A percentile compares a stretch with the other conserved stretches of the same genome.
phyloP scores from a whole-genome alignment of 768 basidiomycete genomes.

The Suillus lakei region DNA sequence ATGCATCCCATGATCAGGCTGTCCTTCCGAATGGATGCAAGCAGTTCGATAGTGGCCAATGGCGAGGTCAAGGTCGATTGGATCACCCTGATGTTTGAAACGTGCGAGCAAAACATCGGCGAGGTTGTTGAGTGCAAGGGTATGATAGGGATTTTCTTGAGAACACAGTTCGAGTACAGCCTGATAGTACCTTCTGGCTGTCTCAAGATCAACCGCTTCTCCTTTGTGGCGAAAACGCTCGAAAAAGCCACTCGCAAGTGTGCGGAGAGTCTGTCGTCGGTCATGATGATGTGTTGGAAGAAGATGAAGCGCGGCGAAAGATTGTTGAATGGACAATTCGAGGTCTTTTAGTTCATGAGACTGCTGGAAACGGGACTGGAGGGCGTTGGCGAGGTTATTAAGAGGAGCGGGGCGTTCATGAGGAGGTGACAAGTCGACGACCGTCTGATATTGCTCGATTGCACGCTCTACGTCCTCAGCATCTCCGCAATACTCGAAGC shows the following conservation, averaged over 20 bases:
- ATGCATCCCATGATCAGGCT: constrained; percentile 18
- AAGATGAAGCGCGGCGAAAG: constrained; percentile 20
- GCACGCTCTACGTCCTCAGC: constrained; percentile 26
- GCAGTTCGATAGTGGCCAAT: constrained; percentile 28
- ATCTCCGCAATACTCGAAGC: constrained; percentile 27
- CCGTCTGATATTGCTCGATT: constrained; percentile 12
- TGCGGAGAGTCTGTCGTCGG: constrained; percentile 21
- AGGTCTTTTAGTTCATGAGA: constrained; percentile 22
- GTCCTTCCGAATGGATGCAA: constrained; percentile 18
- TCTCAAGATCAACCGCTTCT: constrained; percentile 29
- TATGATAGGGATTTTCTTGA: constrained; percentile 18
- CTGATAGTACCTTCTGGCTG: constrained; percentile 29
- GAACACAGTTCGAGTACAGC: constrained; percentile 24
- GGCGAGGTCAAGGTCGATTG: constrained; percentile 34
- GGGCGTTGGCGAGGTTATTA: background rate
- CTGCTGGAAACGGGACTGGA: background rate
- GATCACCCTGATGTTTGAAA: constrained; percentile 26
- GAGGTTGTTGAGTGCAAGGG: constrained; percentile 27
- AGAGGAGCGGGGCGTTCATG: background rate
- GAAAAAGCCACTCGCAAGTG: constrained; percentile 28
- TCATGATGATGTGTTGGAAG: constrained; percentile 23
- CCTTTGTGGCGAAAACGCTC: constrained; percentile 24
- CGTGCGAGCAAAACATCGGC: constrained; percentile 31
- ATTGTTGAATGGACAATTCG: constrained; percentile 26
- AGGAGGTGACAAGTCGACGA: background rate